phyloP scores from a whole-genome alignment of 306 rosid genomes.

The Cucurbita ficifolia region DNA sequence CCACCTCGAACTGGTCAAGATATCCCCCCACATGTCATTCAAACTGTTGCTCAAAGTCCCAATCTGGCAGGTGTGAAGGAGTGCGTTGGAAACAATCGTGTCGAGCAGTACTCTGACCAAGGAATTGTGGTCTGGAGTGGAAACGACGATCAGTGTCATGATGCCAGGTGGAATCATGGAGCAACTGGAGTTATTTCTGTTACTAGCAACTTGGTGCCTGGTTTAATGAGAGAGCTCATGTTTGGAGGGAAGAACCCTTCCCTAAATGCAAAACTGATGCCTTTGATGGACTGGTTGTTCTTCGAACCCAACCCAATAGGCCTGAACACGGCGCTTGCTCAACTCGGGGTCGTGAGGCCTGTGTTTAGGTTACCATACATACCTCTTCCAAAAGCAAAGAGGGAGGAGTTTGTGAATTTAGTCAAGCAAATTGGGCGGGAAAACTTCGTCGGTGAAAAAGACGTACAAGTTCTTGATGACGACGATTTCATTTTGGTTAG shows the following conservation, averaged over 20 bases:
- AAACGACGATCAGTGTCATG: constrained; percentile 84
- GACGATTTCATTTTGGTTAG: constrained; percentile 45
- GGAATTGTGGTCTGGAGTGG: constrained; percentile 83
- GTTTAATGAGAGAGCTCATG: constrained; percentile 70
- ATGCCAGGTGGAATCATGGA: constrained; percentile 87
- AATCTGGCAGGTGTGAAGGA: constrained; percentile 89
- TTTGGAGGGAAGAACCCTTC: constrained; percentile 45
- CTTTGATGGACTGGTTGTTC: constrained; percentile 77
- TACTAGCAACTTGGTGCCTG: constrained; percentile 75
- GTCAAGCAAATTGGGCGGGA: constrained; percentile 68
- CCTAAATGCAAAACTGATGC: constrained; percentile 52
- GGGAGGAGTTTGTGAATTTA: constrained; percentile 56
- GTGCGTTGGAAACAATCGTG: constrained; percentile 66
- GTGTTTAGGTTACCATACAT: constrained; percentile 90
- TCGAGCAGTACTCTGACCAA: constrained; percentile 43
- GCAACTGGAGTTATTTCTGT: constrained; percentile 90
- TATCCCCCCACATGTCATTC: constrained; percentile 67
- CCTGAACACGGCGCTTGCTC: constrained; percentile 89
- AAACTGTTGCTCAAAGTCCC: constrained; percentile 34
- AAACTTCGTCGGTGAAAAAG: constrained; percentile 67
- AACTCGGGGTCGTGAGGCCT: constrained; percentile 86
- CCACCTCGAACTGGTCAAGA: constrained; percentile 94
- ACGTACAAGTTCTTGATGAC: constrained; percentile 55
- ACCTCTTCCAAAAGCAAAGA: constrained; percentile 62
- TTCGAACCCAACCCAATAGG: constrained; percentile 81